Base-by-base conservation (phyloP, 2,329 filamentous ascomycete species). In the Beauveria sp. region DNA sequence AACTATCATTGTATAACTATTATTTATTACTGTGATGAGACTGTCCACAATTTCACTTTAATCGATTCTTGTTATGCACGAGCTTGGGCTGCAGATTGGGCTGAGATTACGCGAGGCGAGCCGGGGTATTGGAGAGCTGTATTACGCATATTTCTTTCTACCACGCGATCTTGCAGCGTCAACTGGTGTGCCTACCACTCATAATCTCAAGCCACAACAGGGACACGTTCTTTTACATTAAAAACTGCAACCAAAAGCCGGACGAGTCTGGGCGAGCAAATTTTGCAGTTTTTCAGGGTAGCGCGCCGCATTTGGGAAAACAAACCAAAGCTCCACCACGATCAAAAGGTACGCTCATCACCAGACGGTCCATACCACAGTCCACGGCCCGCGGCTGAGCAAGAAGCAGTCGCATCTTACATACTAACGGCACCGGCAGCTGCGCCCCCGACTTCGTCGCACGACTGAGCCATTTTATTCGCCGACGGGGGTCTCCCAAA, bases 21-120 rank as follows among this genome's bases (percentile, higher is more conserved):
- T 62, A 62, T 10, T 62, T 62, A 62, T 16, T 16, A 58, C 38
- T 42, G 9, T 58, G 18, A 22, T 50, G 45, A 9, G 20, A 26
- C 42, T 22, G 3, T 22, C 8, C 12, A 26, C 34, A 16, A 6
- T 16, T 38, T 24, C 12, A 40, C n/a, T 24, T 16, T 10, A 16
- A 24, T 22, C 30, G 20, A 12, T 5, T 9, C 18, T 16, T 3
- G 1, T 38, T 38, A 20, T n/a, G 50, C 14, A 38, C 3, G 5
- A 6, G 10, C 12, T 24, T 52, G n/a, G 50, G 50, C 30, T 40
- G 28, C 28, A 40, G 8, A 9, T 38, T 38, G 30, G 50, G 50
- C 30, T 14, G 20, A 38, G 34, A 38, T 38, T 16, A 16, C 4
- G 34, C 12, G 4, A 38, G 34, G 12, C 14, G 14, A 14, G 2